phyloP scores from a whole-genome alignment of 176 grass and related monocot genomes.

The Dactylis glomerata region DNA sequence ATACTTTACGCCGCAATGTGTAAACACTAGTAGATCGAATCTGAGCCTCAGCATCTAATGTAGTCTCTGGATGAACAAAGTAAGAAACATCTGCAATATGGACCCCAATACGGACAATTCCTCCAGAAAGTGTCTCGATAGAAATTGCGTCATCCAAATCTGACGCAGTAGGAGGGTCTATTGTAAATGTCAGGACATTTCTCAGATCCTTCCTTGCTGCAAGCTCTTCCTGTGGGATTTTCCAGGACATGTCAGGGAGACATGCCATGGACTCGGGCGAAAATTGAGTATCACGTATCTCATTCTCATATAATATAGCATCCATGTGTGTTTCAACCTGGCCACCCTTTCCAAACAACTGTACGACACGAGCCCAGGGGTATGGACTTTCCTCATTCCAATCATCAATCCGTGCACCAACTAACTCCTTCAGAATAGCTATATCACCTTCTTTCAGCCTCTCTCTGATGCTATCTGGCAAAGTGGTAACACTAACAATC shows the following conservation, averaged over 20 bases:
- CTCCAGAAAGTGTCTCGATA: slow-evolving; percentile 57
- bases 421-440: slow-evolving; percentile 58
- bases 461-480: slow-evolving; percentile 58
- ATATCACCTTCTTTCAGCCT: slow-evolving; percentile 55
- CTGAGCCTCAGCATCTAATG: slow-evolving; percentile 80
- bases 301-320: slow-evolving; percentile 94
- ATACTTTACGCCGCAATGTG: slow-evolving; percentile 59
- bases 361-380: slow-evolving; percentile 58
- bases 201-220: slow-evolving; percentile 76
- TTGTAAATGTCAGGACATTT: slow-evolving; percentile 69
- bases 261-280: slow-evolving; percentile 54
- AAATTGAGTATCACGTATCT: slow-evolving; percentile 54
- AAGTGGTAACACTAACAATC: slow-evolving; percentile 47
- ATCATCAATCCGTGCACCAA: slow-evolving; percentile 73
- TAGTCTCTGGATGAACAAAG: slow-evolving; percentile 80
- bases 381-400: slow-evolving; percentile 77
- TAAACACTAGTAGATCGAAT: slow-evolving; percentile 86
- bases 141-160: slow-evolving; percentile 97
- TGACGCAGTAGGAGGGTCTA: slow-evolving; percentile 73
- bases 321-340: slow-evolving; percentile 77
- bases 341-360: slow-evolving; percentile 66
- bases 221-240: slow-evolving; percentile 67
- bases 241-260: slow-evolving; percentile 60
- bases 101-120: slow-evolving; percentile 74
- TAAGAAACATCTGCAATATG: slow-evolving; percentile 95